phyloP scores from a whole-genome alignment of 192 early-diverging fungal species.

The Coemansia asiatica region DNA sequence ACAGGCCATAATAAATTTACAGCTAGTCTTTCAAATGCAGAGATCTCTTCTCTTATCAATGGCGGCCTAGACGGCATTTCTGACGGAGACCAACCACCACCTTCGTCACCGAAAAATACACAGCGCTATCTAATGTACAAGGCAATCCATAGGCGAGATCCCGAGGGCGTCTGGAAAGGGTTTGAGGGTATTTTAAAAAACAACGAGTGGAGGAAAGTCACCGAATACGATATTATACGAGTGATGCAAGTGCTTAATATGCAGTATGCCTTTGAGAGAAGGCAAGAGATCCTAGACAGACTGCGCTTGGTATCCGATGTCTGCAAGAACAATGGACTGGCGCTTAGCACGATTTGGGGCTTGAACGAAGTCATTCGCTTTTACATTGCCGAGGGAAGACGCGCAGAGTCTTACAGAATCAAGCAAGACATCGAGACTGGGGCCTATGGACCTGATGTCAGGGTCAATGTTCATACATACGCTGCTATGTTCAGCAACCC shows the following conservation, averaged over 20 bases:
- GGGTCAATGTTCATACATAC: slow-evolving; percentile 34
- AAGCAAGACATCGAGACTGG: slow-evolving; percentile 33
- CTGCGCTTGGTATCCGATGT: slow-evolving; percentile 14
- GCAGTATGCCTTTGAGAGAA: slow-evolving; percentile 36
- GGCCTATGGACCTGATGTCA: slow-evolving; percentile 15
- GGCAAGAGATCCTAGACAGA: slow-evolving; percentile 15
- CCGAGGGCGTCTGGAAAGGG: slow-evolving; percentile 30
- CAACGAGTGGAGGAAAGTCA: slow-evolving; percentile 29
- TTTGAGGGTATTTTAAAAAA: slow-evolving; percentile 25
- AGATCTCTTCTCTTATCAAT: not conserved
- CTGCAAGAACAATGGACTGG: slow-evolving; percentile 10
- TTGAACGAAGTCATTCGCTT: slow-evolving; percentile 47
- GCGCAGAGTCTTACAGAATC: slow-evolving; percentile 24
- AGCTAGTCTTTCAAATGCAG: not conserved
- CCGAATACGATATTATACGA: slow-evolving; percentile 36
- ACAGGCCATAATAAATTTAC: not conserved
- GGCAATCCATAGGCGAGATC: slow-evolving; percentile 18
- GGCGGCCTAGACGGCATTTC: not conserved
- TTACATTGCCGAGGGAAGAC: slow-evolving; percentile 19
- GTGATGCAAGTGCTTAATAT: slow-evolving; percentile 36
- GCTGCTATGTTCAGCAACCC: slow-evolving; percentile 41
- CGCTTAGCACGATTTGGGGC: slow-evolving; percentile 13
- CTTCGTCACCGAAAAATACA: slow-evolving; percentile 9
- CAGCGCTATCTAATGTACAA: slow-evolving; percentile 26
- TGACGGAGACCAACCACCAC: not conserved